A percentile compares a stretch with the other conserved stretches of the same genome.
phyloP scores from a whole-genome alignment of 2,329 filamentous ascomycete species.

The Trichophyton simii region DNA sequence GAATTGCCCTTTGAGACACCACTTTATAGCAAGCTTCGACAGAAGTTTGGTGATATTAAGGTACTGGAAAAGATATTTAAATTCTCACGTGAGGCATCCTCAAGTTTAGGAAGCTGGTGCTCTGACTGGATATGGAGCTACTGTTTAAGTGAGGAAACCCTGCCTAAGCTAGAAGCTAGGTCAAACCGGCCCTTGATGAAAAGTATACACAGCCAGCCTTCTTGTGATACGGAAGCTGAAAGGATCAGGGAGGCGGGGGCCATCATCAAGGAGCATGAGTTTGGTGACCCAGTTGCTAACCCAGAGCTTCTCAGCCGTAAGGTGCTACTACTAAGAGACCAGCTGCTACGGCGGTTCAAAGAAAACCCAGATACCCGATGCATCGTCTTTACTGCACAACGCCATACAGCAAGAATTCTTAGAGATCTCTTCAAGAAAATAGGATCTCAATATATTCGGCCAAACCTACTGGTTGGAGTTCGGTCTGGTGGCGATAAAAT shows the following conservation, averaged over 20 bases:
- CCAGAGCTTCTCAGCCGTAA: constrained; percentile 55
- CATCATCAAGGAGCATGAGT: constrained; percentile 42
- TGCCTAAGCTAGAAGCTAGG: constrained; percentile 48
- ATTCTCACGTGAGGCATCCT: constrained; percentile 48
- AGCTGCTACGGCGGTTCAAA: constrained; percentile 52
- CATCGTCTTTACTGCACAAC: constrained; percentile 75
- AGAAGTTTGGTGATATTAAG: constrained; percentile 39
- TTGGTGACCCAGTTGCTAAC: constrained; percentile 26
- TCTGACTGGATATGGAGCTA: constrained; percentile 70
- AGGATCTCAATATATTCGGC: constrained; percentile 45
- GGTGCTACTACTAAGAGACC: constrained; percentile 48
- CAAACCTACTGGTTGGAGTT: constrained; percentile 53
- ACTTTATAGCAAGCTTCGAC: constrained; percentile 48
- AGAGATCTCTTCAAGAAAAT: constrained; percentile 53
- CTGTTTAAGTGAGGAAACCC: constrained; percentile 50
- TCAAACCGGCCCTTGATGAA: constrained; percentile 11
- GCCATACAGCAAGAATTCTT: constrained; percentile 64
- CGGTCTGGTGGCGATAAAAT: constrained; percentile 33
- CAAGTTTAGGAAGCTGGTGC: constrained; percentile 68
- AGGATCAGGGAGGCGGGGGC: constrained; percentile 48
- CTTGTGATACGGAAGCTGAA: constrained; percentile 41
- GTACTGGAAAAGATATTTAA: constrained; percentile 46
- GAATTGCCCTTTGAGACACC: constrained; percentile 47
- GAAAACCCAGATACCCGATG: constrained; percentile 50
- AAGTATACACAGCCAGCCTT: constrained; percentile 7